Evolutionary conservation across 2,329 filamentous ascomycete species (phyloP), one percentile per base, ranked within the genome.

Genomic region (Exophiala sideris): DNA sequence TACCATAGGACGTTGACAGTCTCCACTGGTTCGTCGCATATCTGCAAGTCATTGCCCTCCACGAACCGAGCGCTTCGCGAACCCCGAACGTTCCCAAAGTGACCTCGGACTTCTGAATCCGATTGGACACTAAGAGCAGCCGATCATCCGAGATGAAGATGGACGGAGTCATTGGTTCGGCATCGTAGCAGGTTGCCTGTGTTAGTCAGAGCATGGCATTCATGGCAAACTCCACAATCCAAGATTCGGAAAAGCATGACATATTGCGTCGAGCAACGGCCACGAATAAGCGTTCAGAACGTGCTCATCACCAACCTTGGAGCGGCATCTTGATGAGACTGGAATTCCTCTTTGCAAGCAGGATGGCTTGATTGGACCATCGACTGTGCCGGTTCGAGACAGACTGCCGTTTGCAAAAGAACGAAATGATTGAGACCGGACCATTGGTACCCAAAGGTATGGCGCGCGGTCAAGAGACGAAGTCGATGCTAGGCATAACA

Each of bases 391-490:
- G n/a, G 29, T 45, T 41, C 45, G 51, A 49, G 51, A 54, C 51
- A 62, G 50, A 21, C 36, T 48, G 21, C 12, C 21, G 29, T 29
- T 33, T 52, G 49, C 38, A 49, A 45, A 45, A 52, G 33, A 41
- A 35, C 34, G 34, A 41, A 39, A 49, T 49, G 20, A 29, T 35
- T 29, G 41, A 36, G 49, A 14, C 24, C 34, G 42, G 45, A 34
- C 50, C 35, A 48, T 57, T 57, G 54, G 54, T 29, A 20, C 38
- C 14, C 11, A 41, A 20, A 14, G 21, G 18, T 29, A 44, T 45
- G 44, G 50, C 50, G 50, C 54, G 54, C 50, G 49, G 45, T 49
- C 54, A 14, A 34, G 47, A 24, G 47, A 24, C 33, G 36, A 38
- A 41, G 29, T 38, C 20, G 41, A 32, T 24, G 20, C 41, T 24